Conservation (phyloP, 768 basidiomycete species). For the Fistulinella prunicolor region DNA sequence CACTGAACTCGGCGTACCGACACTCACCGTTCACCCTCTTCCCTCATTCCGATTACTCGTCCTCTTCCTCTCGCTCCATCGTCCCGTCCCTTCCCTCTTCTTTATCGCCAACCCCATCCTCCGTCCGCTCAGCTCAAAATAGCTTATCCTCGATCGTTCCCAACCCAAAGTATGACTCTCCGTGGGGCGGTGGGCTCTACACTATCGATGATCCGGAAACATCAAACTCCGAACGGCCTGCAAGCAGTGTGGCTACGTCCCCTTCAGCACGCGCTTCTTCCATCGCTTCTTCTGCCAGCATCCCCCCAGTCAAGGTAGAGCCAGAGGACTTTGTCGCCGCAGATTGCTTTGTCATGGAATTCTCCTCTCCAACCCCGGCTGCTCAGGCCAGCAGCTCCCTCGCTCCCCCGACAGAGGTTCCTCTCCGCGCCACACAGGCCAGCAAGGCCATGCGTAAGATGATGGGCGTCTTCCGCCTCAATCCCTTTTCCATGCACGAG, state of each 20-base stretch:
- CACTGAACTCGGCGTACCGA: slow-evolving; percentile 22
- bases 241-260: slow-evolving; percentile 33
- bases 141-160: slow-evolving; percentile 12
- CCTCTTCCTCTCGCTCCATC: slow-evolving; percentile 19
- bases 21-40: slow-evolving; percentile 20
- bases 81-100: slow-evolving; percentile 12
- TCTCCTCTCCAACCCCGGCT: slow-evolving; percentile 27
- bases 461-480: slow-evolving; percentile 77
- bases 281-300: slow-evolving; percentile 28
- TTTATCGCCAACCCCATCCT: slow-evolving; percentile 14
- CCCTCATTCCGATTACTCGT: slow-evolving; percentile 21
- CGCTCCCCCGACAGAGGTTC: slow-evolving; percentile 62
- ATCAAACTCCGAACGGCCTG: slow-evolving; percentile 35
- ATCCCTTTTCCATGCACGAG: slow-evolving; percentile 70
- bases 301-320: slow-evolving; percentile 31
- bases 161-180: slow-evolving; percentile 22
- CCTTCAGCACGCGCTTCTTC: slow-evolving; percentile 36
- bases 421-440: slow-evolving; percentile 74
- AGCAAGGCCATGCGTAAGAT: slow-evolving; percentile 65
- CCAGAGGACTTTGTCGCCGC: slow-evolving; percentile 26
- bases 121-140: slow-evolving; percentile 15
- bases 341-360: slow-evolving; percentile 37
- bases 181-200: slow-evolving; percentile 32
- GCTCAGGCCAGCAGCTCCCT: slow-evolving; percentile 37
- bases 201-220: slow-evolving; percentile 33